Conservation (phyloP, 495 filamentous ascomycete genomes). For the Amniculicola lignicola region DNA sequence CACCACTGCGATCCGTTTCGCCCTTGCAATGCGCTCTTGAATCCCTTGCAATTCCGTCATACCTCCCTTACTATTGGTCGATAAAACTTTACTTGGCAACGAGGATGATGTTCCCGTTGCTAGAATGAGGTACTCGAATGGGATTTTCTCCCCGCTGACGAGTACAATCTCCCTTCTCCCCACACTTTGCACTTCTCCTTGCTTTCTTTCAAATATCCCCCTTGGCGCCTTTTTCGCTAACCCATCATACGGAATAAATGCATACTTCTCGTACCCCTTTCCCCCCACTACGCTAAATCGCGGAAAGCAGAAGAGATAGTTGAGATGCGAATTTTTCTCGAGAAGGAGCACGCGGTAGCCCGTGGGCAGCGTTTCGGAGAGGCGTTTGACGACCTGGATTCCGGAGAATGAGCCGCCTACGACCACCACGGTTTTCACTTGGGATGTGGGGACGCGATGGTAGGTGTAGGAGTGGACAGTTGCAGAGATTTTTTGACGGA, state of each 20-base stretch:
- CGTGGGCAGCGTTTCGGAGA: constrained; percentile 49
- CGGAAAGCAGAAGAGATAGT: constrained; percentile 55
- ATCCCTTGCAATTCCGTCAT: constrained; percentile 13
- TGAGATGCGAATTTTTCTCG: constrained; percentile 59
- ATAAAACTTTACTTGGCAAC: constrained; percentile 27
- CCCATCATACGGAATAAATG: constrained; percentile 52
- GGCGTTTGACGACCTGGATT: constrained; percentile 45
- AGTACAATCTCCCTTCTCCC: constrained; percentile 9
- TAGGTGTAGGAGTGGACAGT: constrained; percentile 16
- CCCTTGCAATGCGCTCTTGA: constrained; percentile 37
- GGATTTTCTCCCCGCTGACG: constrained; percentile 8
- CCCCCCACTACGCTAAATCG: constrained; percentile 50
- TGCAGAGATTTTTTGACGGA: constrained; percentile 10
- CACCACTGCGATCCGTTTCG: constrained; percentile 53
- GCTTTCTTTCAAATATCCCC: constrained; percentile 27
- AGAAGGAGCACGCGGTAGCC: constrained; percentile 53
- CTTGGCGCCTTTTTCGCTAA: constrained; percentile 34
- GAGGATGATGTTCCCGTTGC: constrained; percentile 22
- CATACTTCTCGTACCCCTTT: constrained; percentile 53
- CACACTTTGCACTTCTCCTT: constrained; percentile 34
- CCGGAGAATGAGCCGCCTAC: constrained; percentile 58
- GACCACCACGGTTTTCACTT: constrained; percentile 49
- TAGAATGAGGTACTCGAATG: constrained; percentile 28
- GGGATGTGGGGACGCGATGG: not conserved
- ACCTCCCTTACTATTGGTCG: constrained; percentile 16